A percentile compares a stretch with the other conserved stretches of the same genome.
Evolutionary conservation across 768 basidiomycete genomes (phyloP).

Genomic region (Rhodosporidiobolus odoratus): DNA sequence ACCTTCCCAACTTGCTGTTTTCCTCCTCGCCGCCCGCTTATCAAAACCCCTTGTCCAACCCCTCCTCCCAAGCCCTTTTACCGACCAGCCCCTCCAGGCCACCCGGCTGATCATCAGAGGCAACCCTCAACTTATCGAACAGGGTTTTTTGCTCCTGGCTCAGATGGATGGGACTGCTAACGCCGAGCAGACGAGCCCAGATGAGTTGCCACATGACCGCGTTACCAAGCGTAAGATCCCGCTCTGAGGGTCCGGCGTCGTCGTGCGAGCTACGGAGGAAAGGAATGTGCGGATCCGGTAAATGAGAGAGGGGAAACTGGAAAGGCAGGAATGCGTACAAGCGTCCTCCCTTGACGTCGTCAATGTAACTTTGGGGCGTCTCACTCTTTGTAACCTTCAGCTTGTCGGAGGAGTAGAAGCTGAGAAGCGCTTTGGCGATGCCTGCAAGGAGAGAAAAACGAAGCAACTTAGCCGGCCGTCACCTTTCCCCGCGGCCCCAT

Average conservation of each 20-base stretch:
- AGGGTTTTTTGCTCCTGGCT: background rate
- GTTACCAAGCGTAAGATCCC: constrained; percentile 22
- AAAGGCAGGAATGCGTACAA: background rate
- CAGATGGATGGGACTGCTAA: background rate
- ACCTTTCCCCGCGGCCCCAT: background rate
- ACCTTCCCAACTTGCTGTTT: background rate
- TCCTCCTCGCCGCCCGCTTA: no score
- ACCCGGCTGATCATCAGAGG: background rate
- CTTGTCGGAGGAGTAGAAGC: constrained; percentile 10
- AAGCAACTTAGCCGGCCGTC: background rate
- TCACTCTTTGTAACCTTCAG: background rate
- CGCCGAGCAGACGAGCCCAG: constrained; percentile 3
- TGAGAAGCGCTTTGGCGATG: constrained; percentile 13
- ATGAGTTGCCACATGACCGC: constrained; percentile 23
- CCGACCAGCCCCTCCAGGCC: background rate
- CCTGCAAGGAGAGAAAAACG: background rate
- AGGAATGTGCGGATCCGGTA: background rate
- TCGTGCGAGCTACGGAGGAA: background rate
- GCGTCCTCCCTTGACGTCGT: background rate
- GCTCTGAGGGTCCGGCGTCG: constrained; percentile 11
- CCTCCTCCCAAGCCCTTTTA: constrained; percentile 8
- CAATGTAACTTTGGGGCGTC: constrained; percentile 6
- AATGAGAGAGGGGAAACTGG: no score
- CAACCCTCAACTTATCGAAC: background rate
- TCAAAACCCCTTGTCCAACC: background rate